Base-by-base conservation (phyloP, 2,329 filamentous ascomycete species). In the Fusarium agapanthi region DNA sequence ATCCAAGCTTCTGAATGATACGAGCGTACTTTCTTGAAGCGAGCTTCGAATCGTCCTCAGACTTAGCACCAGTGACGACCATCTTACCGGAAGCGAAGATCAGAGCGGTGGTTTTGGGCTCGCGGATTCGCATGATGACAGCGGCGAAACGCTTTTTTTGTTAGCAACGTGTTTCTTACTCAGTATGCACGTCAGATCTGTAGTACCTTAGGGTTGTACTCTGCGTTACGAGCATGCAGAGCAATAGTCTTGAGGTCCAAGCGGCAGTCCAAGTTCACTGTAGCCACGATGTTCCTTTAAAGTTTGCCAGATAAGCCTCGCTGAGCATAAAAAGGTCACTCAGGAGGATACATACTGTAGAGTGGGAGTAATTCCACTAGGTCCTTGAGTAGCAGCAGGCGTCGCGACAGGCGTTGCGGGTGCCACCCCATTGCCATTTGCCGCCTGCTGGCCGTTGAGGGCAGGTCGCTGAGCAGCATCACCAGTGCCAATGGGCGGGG, bases 31-130 rank as follows among this genome's bases (percentile, higher is more conserved):
- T 99, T 85, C 95, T 92, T 67, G 93, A 96, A 14, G 96, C 96
- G 79, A 99, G 91, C 86, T 98, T 98, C 68, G 94, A 97, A 82
- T 98, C 96, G 82, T 98, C 96, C 81, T 98, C 96, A 3, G 94
- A 97, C 85, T 98, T 98, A 72, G 95, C 95, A 86, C 95, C 95
- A 61, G 96, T 98, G 22, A 98, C 96, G 51, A 98, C 96, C 96
- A 99, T 98, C 90, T 99, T 99, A 84, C 96, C 96, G 4, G 93
- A 97, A 67, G 96, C 96, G 79, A 99, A 99, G 87, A 99, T 98
- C 64, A 99, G 86, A 11, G 96, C 96, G 6, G 96, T 99, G 9
- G 96, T 99, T 88, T 99, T 99, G 69, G 96, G 96, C 80, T 99
- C 96, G 80, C 96, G 95, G 77, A 99, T 99, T 86, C 96, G 95